Evolutionary conservation across 2,329 filamentous ascomycete genomes (phyloP).

Genomic region (Xylaria hypoxylon): DNA sequence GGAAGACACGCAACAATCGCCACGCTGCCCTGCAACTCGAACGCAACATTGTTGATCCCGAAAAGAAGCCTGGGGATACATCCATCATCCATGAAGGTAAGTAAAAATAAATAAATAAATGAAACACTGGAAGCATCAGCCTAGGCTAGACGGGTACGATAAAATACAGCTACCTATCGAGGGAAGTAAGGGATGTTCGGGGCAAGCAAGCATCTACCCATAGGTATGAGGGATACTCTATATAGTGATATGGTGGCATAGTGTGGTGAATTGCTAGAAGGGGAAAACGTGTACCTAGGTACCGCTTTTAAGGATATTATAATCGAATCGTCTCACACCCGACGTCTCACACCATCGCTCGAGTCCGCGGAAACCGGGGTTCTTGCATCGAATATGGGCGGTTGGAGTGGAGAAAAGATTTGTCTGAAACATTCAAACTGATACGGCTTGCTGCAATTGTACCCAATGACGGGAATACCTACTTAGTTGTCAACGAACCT

Average conservation of each 20-base stretch:
- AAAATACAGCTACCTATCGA: not conserved
- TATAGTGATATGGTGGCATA: not conserved
- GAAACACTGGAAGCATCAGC: constrained; percentile 16
- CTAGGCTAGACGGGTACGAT: constrained; percentile 4
- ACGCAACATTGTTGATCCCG: constrained; percentile 51
- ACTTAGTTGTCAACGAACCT: constrained; percentile 6
- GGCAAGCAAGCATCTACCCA: constrained; percentile 6
- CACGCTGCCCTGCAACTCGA: constrained; percentile 51
- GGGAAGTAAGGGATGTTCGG: not conserved
- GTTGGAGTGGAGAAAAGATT: constrained; percentile 31
- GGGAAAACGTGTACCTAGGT: not conserved
- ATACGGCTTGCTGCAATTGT: constrained; percentile 33
- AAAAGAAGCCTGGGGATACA: constrained; percentile 49
- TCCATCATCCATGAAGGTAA: not conserved
- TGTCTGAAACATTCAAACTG: constrained; percentile 35
- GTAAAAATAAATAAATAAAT: too few species aligned
- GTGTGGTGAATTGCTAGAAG: not conserved
- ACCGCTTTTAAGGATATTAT: constrained; percentile 6
- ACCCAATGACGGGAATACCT: constrained; percentile 32
- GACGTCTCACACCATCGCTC: constrained; percentile 10
- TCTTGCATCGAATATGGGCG: constrained; percentile 16
- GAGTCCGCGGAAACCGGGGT: constrained; percentile 13
- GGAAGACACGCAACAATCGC: constrained; percentile 57
- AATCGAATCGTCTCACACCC: constrained; percentile 22
- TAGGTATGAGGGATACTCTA: not conserved